Percentiles rank a stretch among this genome's conserved stretches.
Evolutionary conservation across 1,284 basidiomycete species (phyloP).

Genomic region (Calocybe gambosa): DNA sequence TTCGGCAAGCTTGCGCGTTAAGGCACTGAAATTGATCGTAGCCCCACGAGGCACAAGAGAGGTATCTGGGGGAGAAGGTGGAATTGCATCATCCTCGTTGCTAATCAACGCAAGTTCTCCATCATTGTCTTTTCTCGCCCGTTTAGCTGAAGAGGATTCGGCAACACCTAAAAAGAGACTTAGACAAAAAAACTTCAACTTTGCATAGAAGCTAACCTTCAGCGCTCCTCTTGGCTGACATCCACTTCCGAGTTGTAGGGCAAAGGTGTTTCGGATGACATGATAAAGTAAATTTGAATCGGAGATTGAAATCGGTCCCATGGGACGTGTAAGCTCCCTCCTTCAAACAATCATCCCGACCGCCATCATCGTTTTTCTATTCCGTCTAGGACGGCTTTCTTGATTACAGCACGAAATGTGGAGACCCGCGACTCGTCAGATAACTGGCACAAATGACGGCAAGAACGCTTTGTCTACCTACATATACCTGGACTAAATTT

Average conservation of each 20-base stretch:
- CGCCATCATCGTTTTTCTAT: conserved; percentile 24
- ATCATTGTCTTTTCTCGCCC: conserved; percentile 40
- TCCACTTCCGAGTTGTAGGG: conserved; percentile 13
- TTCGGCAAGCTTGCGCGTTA: conserved; percentile 69
- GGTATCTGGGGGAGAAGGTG: conserved; percentile 45
- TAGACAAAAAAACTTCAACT: not conserved
- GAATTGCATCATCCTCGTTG: conserved; percentile 50
- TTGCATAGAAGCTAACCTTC: conserved; percentile 34
- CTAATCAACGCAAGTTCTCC: conserved; percentile 51
- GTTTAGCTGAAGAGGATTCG: conserved; percentile 43
- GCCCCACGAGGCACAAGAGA: conserved; percentile 59
- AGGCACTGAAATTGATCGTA: conserved; percentile 76
- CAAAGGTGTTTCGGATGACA: no score
- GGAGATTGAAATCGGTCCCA: conserved; percentile 22
- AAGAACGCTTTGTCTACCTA: conserved; percentile 18
- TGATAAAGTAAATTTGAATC: conserved; percentile 23
- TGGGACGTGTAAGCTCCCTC: conserved; percentile 7
- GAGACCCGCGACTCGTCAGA: conserved; percentile 80
- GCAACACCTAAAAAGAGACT: conserved; percentile 23
- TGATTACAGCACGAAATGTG: conserved; percentile 54
- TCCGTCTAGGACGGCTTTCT: conserved; percentile 26
- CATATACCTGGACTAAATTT: no score
- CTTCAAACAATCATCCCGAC: conserved; percentile 20
- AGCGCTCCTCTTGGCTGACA: conserved; percentile 44
- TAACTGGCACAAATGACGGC: conserved; percentile 83